A percentile compares a stretch with the other conserved stretches of the same genome.
Conservation (phyloP, 306 rosid species). For the Trifolium fragiferum region DNA sequence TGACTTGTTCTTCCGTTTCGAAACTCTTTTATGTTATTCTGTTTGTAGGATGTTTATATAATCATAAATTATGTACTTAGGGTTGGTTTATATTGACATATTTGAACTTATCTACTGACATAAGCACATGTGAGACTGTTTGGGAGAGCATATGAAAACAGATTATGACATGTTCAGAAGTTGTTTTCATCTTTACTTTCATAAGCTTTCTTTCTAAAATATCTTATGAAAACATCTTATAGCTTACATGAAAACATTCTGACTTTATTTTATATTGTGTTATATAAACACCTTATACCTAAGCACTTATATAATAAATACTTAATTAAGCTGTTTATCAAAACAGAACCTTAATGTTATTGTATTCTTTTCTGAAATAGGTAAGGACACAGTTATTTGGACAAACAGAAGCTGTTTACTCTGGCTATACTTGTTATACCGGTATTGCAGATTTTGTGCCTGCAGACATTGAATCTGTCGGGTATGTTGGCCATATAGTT, state of each 20-base stretch:
- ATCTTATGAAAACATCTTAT: not conserved
- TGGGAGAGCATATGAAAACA: not conserved
- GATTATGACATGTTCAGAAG: not conserved
- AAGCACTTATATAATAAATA: not conserved
- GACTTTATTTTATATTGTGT: no score
- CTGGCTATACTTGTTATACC: conserved; percentile 95
- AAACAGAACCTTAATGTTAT: not conserved
- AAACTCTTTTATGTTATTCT: conserved; percentile 20
- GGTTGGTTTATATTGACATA: not conserved
- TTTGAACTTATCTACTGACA: not conserved
- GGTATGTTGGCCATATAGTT: conserved; percentile 56
- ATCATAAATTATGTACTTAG: conserved; percentile 1
- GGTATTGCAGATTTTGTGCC: conserved; percentile 97
- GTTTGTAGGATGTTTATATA: conserved; percentile 19
- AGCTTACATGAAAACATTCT: not conserved
- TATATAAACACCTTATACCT: not conserved
- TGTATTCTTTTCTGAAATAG: conserved; percentile 50
- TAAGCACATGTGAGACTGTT: not conserved
- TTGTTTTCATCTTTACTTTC: not conserved
- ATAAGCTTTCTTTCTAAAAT: not conserved
- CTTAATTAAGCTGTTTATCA: not conserved
- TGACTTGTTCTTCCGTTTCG: conserved; percentile 19
- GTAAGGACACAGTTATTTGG: conserved; percentile 87
- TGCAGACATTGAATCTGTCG: conserved; percentile 91
- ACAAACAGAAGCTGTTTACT: conserved; percentile 64